phyloP scores from a whole-genome alignment of 2,329 filamentous ascomycete species.

The Botrytis paeoniae region DNA sequence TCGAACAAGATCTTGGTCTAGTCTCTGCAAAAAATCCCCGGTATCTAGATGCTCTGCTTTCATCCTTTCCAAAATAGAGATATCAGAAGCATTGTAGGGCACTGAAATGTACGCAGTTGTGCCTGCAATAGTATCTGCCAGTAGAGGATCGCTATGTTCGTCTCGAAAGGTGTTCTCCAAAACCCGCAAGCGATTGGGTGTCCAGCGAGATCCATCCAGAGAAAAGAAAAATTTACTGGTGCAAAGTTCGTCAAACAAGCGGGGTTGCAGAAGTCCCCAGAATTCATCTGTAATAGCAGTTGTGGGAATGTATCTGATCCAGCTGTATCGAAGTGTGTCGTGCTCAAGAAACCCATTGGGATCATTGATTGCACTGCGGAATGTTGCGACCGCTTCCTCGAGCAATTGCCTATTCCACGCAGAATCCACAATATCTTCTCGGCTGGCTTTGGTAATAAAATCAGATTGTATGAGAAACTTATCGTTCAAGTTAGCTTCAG shows the following conservation, averaged over 20 bases:
- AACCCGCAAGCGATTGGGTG: not conserved
- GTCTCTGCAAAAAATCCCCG: not conserved
- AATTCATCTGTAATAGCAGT: not conserved
- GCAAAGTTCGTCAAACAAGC: not conserved
- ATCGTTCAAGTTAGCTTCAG: not conserved
- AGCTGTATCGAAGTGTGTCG: not conserved
- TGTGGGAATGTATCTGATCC: not conserved
- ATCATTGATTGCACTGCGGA: not conserved
- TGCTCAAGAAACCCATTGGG: not conserved
- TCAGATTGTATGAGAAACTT: not conserved
- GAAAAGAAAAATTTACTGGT: not conserved
- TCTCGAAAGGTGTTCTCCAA: not conserved
- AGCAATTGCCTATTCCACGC: not conserved
- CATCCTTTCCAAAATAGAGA: not conserved
- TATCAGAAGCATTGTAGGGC: not conserved
- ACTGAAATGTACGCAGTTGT: not conserved
- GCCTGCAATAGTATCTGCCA: fast-evolving
- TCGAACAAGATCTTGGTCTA: not conserved
- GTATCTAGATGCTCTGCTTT: fast-evolving
- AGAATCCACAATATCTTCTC: not conserved
- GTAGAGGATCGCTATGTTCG: not conserved
- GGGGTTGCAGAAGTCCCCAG: not conserved
- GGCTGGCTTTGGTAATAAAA: not conserved
- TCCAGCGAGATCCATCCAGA: not conserved
- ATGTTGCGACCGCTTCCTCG: not conserved